Conservation (phyloP, 2,329 filamentous ascomycete species). For the Colletotrichum cuscutae region DNA sequence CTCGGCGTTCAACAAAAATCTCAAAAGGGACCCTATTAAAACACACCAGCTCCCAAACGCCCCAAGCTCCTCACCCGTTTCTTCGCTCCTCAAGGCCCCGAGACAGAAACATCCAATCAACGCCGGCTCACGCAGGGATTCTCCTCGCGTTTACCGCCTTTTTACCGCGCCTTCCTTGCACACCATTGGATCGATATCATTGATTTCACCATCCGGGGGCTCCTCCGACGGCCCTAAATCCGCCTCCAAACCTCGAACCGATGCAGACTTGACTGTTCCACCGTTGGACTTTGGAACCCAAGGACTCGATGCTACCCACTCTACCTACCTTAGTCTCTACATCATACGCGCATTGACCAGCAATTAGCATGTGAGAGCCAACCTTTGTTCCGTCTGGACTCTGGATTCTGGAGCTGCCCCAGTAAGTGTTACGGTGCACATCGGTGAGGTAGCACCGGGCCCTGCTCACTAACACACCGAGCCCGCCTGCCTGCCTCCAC, state of each 20-base stretch:
- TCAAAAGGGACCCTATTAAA: slow-evolving; percentile 12
- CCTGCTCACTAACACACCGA: neutral
- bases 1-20: slow-evolving; percentile 33
- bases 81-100: slow-evolving; percentile 3
- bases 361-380: slow-evolving; percentile 29
- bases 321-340: slow-evolving; percentile 1
- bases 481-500: neutral
- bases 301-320: neutral
- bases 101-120: slow-evolving; percentile 5
- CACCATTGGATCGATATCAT: slow-evolving; percentile 13
- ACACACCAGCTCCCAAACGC: slow-evolving; percentile 15
- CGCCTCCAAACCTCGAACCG: neutral
- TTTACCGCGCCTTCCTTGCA: slow-evolving; percentile 10
- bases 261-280: neutral
- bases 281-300: neutral
- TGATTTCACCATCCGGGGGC: neutral
- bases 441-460: slow-evolving; percentile 8
- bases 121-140: neutral
- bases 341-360: neutral
- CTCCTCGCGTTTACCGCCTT: slow-evolving; percentile 32
- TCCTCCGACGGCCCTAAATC: slow-evolving; percentile 7
- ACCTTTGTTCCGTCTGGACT: neutral
- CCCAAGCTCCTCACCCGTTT: slow-evolving; percentile 30
- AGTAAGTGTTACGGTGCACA: neutral
- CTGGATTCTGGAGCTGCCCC: neutral